Evolutionary conservation across 2,329 filamentous ascomycete species (phyloP).

Genomic region (Exophiala oligosperma): DNA sequence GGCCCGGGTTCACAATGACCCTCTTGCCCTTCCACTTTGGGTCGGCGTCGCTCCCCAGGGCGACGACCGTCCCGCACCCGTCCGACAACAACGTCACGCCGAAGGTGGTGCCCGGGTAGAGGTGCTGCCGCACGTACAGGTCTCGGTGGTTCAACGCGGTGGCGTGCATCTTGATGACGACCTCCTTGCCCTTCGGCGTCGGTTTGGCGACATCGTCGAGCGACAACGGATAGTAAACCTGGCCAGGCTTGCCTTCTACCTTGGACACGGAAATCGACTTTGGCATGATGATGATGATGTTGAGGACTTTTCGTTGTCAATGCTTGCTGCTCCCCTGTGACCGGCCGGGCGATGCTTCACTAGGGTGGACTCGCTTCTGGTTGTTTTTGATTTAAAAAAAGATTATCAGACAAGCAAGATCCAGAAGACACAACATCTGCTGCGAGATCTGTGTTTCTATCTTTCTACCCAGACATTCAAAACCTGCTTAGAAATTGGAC

Average conservation of each 20-base stretch:
- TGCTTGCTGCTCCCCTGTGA: too few relatives aligned
- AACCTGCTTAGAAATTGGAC: neutral
- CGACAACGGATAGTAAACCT: conserved; percentile 67
- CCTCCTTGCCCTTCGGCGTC: conserved; percentile 63
- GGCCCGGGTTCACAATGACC: conserved; percentile 76
- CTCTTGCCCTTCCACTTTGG: conserved; percentile 63
- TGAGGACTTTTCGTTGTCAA: too few relatives aligned
- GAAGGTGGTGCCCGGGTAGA: conserved; percentile 85
- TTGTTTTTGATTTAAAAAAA: too few relatives aligned
- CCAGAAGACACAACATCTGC: neutral
- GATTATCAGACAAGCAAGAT: neutral
- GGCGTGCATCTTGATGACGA: conserved; percentile 74
- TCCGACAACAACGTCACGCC: conserved; percentile 77
- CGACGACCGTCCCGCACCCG: conserved; percentile 72
- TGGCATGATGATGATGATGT: conserved; percentile 35
- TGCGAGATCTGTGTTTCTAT: neutral
- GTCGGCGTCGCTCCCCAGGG: conserved; percentile 57
- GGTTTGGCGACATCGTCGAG: conserved; percentile 64
- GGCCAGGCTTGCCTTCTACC: conserved; percentile 69
- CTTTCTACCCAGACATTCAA: neutral
- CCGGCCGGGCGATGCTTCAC: too few relatives aligned
- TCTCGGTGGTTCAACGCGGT: conserved; percentile 93
- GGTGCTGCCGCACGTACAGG: conserved; percentile 86
- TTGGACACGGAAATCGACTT: conserved; percentile 45
- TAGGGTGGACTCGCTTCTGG: too few relatives aligned